Conservation (phyloP, 805 yeast genomes). For the Starmerella kuoi region DNA sequence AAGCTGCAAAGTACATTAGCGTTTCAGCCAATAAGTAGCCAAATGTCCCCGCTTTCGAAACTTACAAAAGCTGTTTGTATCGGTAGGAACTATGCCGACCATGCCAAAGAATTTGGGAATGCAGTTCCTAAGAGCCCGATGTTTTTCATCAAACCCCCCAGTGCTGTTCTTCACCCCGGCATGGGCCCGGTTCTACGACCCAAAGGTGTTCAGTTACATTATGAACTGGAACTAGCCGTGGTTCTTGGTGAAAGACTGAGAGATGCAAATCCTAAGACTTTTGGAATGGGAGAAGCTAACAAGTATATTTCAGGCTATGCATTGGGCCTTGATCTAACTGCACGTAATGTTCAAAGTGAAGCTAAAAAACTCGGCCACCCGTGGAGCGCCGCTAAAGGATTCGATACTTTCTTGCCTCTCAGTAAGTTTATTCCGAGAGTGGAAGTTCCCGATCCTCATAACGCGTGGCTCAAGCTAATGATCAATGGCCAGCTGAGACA, state of each 20-base stretch:
- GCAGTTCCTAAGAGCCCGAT: constrained; percentile 75
- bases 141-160: constrained; percentile 81
- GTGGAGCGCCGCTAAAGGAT: constrained; percentile 94
- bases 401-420: constrained; percentile 90
- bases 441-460: constrained; percentile 59
- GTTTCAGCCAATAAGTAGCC: neutral
- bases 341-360: constrained; percentile 88
- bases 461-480: constrained; percentile 47
- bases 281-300: constrained; percentile 54
- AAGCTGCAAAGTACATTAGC: too few relatives aligned
- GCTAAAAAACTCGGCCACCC: constrained; percentile 92
- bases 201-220: constrained; percentile 66
- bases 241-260: constrained; percentile 52
- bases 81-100: constrained; percentile 96
- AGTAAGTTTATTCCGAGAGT: constrained; percentile 57
- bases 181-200: constrained; percentile 78
- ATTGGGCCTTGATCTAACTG: constrained; percentile 86
- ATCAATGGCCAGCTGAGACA: constrained; percentile 66
- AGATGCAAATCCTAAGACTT: constrained; percentile 44
- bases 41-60: constrained; percentile 16
- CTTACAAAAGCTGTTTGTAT: constrained; percentile 71
- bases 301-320: constrained; percentile 79
- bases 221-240: constrained; percentile 86
- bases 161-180: constrained; percentile 54
- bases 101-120: constrained; percentile 79